Evolutionary conservation across 1,284 basidiomycete genomes (phyloP).

Genomic region (Chiua sp.): DNA sequence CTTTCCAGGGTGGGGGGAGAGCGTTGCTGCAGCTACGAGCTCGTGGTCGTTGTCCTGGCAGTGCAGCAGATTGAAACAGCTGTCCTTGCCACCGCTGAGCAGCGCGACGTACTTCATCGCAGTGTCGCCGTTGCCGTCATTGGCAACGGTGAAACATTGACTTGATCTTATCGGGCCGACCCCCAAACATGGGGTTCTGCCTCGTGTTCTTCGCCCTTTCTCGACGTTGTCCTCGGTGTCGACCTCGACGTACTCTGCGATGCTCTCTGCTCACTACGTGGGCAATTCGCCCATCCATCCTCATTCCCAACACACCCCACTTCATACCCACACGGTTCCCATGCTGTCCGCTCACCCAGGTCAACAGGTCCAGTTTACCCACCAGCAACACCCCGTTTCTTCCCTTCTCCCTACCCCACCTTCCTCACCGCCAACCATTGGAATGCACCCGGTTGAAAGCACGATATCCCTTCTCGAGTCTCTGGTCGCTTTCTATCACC

Average conservation of each 20-base stretch:
- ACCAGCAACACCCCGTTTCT: conserved; percentile 34
- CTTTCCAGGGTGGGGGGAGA: conserved; percentile 85
- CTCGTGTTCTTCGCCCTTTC: neutral
- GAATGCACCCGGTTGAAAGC: conserved; percentile 39
- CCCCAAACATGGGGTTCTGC: conserved; percentile 23
- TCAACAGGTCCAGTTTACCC: conserved; percentile 28
- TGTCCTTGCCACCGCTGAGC: conserved; percentile 98
- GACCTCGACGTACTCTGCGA: conserved; percentile 12
- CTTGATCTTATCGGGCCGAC: conserved; percentile 25
- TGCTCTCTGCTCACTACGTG: conserved; percentile 36
- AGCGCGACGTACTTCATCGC: conserved; percentile 94
- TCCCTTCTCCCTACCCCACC: conserved; percentile 51
- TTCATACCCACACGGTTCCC: conserved; percentile 13
- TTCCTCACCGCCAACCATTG: conserved; percentile 45
- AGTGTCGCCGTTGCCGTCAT: conserved; percentile 4
- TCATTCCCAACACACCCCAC: conserved; percentile 23
- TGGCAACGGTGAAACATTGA: neutral
- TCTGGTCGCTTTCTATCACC: conserved; percentile 67
- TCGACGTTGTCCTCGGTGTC: neutral
- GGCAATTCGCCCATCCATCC: conserved; percentile 22
- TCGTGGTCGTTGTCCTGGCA: conserved; percentile 89
- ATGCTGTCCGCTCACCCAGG: conserved; percentile 19
- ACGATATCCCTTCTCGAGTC: conserved; percentile 64
- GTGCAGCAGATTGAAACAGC: conserved; percentile 95
- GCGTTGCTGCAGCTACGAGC: conserved; percentile 88